Base-by-base conservation (phyloP, 2,329 filamentous ascomycete species). In the Macrophomina tecta region DNA sequence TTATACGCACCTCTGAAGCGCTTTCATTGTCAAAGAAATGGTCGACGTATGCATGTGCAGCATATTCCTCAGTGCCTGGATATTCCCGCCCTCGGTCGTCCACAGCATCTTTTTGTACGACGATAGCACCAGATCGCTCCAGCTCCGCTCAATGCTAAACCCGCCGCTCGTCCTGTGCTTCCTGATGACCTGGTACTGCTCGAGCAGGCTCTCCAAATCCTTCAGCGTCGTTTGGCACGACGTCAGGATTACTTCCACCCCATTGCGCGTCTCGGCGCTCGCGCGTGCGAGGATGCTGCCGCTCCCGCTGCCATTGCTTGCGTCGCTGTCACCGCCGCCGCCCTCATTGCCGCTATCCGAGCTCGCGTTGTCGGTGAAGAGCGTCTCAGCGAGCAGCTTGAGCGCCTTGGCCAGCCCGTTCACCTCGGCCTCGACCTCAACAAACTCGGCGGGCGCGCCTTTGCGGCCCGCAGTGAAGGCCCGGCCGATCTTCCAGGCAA, bases 401-500 rank as follows among this genome's bases (percentile, higher is more conserved):
- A 83, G 69, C 4, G 78, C 73, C 68, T 79, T 80, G 62, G 80
- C 78, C n/a, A 83, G 75, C 8, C 74, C 73, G 64, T 77, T 76
- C 28, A 81, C 72, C 66, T 82, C 79, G 23, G 75, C 70, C 69
- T 82, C 81, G 23, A 83, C 75, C 45, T 80, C 77, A 16, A 76
- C 73, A 68, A 83, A 83, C 32, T 81, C 79, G 36, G 71, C 36
- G 1, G 80, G 81, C 6, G 79, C 79, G 64, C 73, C 72, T 61
- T 77, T 76, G 38, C 77, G 76, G 32, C 78, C 78, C 23, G 81
- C 73, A 5, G 76, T 77, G 70, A 83, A 84, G 1, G 80, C 77
- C 60, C 80, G 72, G 32, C 80, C 80, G 48, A 80, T 79, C 68
- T 78, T 81, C 80, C 80, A 83, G 28, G 81, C 81, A 49, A 78